A percentile compares a stretch with the other conserved stretches of the same genome.
Conservation (phyloP, 163 green algal genomes). For the Chlamydomonas reinhardtii region DNA sequence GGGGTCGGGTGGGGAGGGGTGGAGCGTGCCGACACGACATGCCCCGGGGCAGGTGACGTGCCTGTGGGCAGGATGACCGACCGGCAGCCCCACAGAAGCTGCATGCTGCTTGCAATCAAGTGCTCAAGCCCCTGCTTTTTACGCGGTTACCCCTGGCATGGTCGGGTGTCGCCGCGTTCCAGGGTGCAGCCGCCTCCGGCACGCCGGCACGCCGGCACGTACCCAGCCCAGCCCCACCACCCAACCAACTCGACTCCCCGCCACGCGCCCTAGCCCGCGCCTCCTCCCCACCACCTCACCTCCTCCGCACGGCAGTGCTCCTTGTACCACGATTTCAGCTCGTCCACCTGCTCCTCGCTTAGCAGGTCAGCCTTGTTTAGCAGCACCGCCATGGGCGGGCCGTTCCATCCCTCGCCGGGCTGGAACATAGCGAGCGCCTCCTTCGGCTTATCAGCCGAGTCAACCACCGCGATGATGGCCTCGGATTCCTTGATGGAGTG, state of each 20-base stretch:
- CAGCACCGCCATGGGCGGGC: constrained; percentile 83
- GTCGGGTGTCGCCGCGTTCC: too few species aligned
- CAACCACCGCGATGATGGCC: constrained; percentile 84
- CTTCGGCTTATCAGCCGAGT: constrained; percentile 57
- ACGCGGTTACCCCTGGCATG: too few species aligned
- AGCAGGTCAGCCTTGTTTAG: constrained; percentile 91
- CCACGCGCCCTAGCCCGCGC: neutral
- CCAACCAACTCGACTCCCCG: neutral
- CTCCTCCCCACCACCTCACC: constrained; percentile 44
- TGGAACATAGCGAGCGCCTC: constrained; percentile 83
- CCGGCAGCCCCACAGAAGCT: too few species aligned
- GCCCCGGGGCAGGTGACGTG: too few species aligned
- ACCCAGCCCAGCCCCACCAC: neutral
- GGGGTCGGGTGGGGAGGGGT: too few species aligned
- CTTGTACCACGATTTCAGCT: constrained; percentile 68
- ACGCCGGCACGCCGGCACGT: too few species aligned
- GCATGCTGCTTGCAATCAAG: too few species aligned
- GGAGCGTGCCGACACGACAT: too few species aligned
- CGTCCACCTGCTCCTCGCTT: constrained; percentile 51
- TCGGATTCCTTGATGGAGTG: constrained; percentile 70
- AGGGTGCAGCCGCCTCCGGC: too few species aligned
- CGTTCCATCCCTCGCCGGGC: constrained; percentile 71
- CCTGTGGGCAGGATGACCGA: too few species aligned
- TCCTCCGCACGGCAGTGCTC: constrained; percentile 60
- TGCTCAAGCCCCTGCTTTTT: too few species aligned